Base-by-base conservation (phyloP, 2,329 filamentous ascomycete genomes). In the Geosmithia putterillii region DNA sequence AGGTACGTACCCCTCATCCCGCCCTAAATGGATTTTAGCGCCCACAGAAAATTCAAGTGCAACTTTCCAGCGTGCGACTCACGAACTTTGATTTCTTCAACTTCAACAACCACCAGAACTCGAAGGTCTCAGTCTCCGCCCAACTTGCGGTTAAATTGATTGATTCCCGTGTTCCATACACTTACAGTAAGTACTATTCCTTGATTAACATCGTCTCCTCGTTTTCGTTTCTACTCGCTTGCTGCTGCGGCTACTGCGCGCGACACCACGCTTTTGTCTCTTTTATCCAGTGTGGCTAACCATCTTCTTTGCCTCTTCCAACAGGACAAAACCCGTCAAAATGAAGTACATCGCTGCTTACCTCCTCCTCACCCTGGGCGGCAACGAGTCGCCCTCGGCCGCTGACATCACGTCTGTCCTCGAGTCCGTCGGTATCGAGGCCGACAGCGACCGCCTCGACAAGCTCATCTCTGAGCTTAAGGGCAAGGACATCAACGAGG, bases 301-400 rank as follows among this genome's bases (percentile, higher is more conserved):
- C 15, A 15, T 6, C 34, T n/a, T n/a, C n/a, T n/a, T n/a, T n/a
- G n/a, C 15, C 34, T 12, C 21, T 10, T 21, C 37, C 3, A 19
- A 6, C 38, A 37, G 38, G 44, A 35, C 32, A 62, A 67, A 63
- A 48, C 55, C 59, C 52, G 57, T 59, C 68, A 94, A 82, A 87
- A 96, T 98, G 92, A 96, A 98, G 89, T 83, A 96, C 76, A 84
- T 98, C 76, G 92, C 92, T 67, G 90, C 92, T 67, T 96, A 94
- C 81, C 88, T 98, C 65, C 90, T 98, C 66, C 86, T 96, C 70
- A 73, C 74, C 74, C 84, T 96, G 58, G 90, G 79, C 67, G 92
- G 92, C 73, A 96, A 95, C 80, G 68, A 77, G 74, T 80, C 81
- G 52, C 92, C 92, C 59, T 88, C 85, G 53, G 86, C 85, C 60